These are phyloP conservation scores for Starmerella gropengiesseri DNA, from an alignment of 805 yeast genomes.

Conservation along the genomic window DNA sequence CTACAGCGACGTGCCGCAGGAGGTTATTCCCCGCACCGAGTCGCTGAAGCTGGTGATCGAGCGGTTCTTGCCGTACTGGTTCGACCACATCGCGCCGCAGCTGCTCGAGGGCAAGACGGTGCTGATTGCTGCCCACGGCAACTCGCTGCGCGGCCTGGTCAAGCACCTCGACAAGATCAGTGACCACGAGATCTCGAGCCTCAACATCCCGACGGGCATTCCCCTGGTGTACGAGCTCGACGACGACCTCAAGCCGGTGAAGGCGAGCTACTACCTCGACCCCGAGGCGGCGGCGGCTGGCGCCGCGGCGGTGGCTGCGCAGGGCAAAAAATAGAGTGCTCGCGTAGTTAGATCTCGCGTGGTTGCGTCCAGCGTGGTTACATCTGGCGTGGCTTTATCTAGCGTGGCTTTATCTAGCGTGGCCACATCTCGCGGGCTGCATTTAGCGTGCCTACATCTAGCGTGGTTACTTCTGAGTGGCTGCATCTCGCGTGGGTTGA, in stretches of 20 bases:
- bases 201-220: conserved; percentile 97
- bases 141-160: conserved; percentile 92
- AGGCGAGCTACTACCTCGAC: conserved; percentile 92
- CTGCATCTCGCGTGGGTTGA: too few relatives aligned
- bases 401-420: too few relatives aligned
- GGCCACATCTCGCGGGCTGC: too few relatives aligned
- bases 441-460: too few relatives aligned
- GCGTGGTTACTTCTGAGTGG: too few relatives aligned
- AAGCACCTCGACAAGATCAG: conserved; percentile 91
- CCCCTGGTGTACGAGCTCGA: conserved; percentile 96
- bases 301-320: conserved; percentile 98
- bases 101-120: conserved; percentile 82
- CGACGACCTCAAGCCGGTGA: conserved; percentile 72
- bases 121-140: conserved; percentile 92
- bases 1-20: conserved; percentile 74
- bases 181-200: conserved; percentile 81
- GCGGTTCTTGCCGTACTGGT: conserved; percentile 95
- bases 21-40: conserved; percentile 85
- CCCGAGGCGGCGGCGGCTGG: conserved; percentile 99
- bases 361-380: too few relatives aligned
- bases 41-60: conserved; percentile 90
- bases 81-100: conserved; percentile 78
- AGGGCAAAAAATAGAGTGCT: conserved; percentile 40
- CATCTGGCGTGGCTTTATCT: too few relatives aligned
- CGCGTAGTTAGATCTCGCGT: too few relatives aligned